A percentile compares a stretch with the other conserved stretches of the same genome.
These are phyloP conservation scores for Plasmodium cynomolgi DNA, from an alignment of 169 alveolate genomes.

Conservation along the genomic window DNA sequence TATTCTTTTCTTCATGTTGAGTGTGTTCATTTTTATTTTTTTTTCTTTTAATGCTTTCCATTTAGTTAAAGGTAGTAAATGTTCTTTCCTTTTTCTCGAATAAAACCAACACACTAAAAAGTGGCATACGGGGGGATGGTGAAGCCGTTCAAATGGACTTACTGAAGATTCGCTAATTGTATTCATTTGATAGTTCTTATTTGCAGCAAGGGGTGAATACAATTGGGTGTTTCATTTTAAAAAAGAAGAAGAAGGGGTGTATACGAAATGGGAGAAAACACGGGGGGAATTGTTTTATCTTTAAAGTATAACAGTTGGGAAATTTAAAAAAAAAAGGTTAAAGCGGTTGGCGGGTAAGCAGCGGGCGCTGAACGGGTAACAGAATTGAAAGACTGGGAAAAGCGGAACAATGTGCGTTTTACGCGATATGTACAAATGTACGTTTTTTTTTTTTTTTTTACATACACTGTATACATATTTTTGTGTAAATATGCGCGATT, in stretches of 20 bases:
- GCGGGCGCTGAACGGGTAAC: neutral
- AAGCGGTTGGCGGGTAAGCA: neutral
- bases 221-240: constrained; percentile 7
- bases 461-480: neutral
- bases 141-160: neutral
- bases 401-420: neutral
- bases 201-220: neutral
- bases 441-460: neutral
- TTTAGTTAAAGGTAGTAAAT: constrained; percentile 25
- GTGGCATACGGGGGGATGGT: neutral
- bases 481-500: neutral
- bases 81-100: neutral
- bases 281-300: neutral
- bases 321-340: neutral
- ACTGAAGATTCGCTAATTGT: neutral
- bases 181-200: neutral
- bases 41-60: constrained; percentile 34
- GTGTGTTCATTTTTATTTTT: constrained; percentile 4
- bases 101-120: neutral
- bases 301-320: neutral
- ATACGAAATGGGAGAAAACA: neutral
- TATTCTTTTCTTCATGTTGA: constrained; percentile 12
- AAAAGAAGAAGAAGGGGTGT: neutral
- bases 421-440: neutral
- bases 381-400: neutral